Evolutionary conservation across 495 filamentous ascomycete species (phyloP).

Genomic region (Aspergillus olivimuriae): DNA sequence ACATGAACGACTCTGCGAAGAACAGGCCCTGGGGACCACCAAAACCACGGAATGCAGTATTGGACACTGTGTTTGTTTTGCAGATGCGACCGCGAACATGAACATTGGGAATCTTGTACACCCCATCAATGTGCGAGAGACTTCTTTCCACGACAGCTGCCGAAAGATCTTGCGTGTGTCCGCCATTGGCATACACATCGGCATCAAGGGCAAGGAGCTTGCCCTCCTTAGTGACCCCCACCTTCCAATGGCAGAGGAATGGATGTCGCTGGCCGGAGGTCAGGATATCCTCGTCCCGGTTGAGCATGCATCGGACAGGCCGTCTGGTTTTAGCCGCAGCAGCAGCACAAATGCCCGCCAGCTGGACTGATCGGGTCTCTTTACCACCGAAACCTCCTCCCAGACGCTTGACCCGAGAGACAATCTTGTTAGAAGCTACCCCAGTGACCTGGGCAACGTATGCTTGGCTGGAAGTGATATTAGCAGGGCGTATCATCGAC

Average conservation of each 20-base stretch:
- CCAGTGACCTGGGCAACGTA: constrained; percentile 80
- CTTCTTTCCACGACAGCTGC: constrained; percentile 80
- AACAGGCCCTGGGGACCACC: constrained; percentile 96
- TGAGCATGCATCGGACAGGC: constrained; percentile 92
- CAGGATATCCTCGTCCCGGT: constrained; percentile 92
- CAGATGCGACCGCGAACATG: constrained; percentile 79
- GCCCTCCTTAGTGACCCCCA: constrained; percentile 86
- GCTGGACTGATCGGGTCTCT: constrained; percentile 80
- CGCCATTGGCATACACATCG: constrained; percentile 88
- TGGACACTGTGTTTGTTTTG: constrained; percentile 93
- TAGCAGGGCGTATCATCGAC: too few species aligned
- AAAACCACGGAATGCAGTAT: constrained; percentile 96
- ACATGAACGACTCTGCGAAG: constrained; percentile 84
- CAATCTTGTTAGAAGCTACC: constrained; percentile 83
- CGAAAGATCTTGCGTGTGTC: constrained; percentile 87
- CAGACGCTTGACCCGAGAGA: constrained; percentile 83
- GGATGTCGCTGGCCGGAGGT: constrained; percentile 91
- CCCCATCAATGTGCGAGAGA: constrained; percentile 79
- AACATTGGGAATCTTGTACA: constrained; percentile 83
- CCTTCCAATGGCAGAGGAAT: constrained; percentile 86
- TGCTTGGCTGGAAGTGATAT: constrained; percentile 49
- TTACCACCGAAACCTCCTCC: constrained; percentile 97
- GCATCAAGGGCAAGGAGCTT: constrained; percentile 89
- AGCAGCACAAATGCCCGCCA: constrained; percentile 75
- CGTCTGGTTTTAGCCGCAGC: constrained; percentile 77